Conservation (phyloP, 2,329 filamentous ascomycete genomes). For the Exophiala sp. region DNA sequence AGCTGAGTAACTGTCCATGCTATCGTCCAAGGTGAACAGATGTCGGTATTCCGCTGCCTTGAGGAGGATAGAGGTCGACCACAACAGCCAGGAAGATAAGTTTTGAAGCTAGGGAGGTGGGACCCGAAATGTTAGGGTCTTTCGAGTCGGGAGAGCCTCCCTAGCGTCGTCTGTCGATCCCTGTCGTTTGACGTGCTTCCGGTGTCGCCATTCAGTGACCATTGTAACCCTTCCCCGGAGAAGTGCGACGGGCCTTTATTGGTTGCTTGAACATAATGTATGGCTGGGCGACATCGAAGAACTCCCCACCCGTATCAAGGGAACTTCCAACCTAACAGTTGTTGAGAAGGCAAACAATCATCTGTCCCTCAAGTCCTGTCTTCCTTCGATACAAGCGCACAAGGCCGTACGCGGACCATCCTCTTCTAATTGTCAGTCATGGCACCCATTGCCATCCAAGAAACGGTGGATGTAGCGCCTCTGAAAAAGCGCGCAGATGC, state of each 20-base stretch:
- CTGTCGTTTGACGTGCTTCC: background rate
- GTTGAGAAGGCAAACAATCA: too few relatives aligned
- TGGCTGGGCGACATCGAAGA: background rate
- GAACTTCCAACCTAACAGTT: too few relatives aligned
- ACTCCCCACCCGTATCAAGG: too few relatives aligned
- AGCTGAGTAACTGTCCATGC: too few relatives aligned
- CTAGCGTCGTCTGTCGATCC: background rate
- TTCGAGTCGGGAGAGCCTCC: background rate
- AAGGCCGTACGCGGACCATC: too few relatives aligned
- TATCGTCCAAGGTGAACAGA: too few relatives aligned
- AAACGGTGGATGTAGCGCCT: background rate
- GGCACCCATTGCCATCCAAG: background rate
- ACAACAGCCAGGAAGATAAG: background rate
- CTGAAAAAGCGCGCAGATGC: background rate
- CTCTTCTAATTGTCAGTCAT: background rate
- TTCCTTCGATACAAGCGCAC: too few relatives aligned
- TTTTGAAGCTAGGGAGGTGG: background rate
- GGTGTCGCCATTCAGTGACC: background rate
- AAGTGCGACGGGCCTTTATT: background rate
- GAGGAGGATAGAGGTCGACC: background rate
- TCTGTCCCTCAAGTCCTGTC: too few relatives aligned
- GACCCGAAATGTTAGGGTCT: background rate
- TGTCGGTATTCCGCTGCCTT: background rate
- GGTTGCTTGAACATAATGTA: background rate
- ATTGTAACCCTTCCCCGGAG: background rate